Conservation (phyloP, 441 rosid genomes). For the Daphne laureola region DNA sequence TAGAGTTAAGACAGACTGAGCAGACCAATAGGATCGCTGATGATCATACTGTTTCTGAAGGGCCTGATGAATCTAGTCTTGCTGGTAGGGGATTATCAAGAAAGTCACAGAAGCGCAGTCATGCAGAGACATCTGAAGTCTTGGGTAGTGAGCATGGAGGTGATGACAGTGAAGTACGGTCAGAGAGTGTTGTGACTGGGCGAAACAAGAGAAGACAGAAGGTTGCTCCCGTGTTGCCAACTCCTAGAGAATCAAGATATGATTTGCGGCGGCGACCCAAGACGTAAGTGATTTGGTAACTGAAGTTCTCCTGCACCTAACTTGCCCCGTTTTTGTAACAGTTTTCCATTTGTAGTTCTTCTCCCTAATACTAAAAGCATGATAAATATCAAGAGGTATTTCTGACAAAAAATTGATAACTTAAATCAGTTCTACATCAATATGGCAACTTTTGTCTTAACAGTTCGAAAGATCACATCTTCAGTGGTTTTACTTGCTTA, state of each 20-base stretch:
- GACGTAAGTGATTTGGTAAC: slow-evolving; percentile 31
- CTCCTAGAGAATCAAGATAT: slow-evolving; percentile 46
- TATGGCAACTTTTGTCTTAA: no score
- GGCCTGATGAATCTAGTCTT: slow-evolving; percentile 47
- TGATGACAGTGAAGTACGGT: slow-evolving; percentile 59
- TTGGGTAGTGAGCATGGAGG: slow-evolving; percentile 53
- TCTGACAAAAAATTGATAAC: no score
- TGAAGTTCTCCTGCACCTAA: slow-evolving; percentile 2
- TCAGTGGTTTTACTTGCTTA: no score
- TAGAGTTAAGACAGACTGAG: slow-evolving; percentile 32
- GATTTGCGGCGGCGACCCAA: slow-evolving; percentile 73
- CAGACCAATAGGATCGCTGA: slow-evolving; percentile 37
- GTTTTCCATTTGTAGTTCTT: not conserved
- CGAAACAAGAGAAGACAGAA: slow-evolving; percentile 62
- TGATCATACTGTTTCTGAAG: slow-evolving; percentile 40
- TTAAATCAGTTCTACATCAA: no score
- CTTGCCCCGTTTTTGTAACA: not conserved
- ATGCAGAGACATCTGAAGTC: slow-evolving; percentile 38
- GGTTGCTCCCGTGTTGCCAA: slow-evolving; percentile 29
- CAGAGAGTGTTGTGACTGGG: slow-evolving; percentile 58
- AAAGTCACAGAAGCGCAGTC: slow-evolving; percentile 61
- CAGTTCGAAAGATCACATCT: no score
- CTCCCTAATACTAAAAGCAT: no score
- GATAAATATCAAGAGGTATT: no score
- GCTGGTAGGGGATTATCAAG: slow-evolving; percentile 37